Conservation (phyloP, 139 green algal genomes). For the Dunaliella sp. region DNA sequence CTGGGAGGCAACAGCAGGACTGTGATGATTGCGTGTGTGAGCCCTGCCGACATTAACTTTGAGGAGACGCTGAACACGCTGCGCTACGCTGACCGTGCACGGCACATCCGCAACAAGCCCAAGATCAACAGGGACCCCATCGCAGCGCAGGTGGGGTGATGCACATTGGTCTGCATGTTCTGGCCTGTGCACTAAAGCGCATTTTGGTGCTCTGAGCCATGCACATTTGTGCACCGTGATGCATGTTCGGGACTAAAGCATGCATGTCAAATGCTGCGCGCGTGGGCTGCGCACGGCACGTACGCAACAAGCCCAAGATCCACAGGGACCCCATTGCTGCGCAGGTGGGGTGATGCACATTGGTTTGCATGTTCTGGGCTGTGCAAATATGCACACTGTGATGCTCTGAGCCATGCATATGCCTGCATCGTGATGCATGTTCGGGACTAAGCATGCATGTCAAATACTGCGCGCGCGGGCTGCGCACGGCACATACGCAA, state of each 20-base stretch:
- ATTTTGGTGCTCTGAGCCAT: too few relatives aligned
- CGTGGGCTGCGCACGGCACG: slow-evolving; percentile 83
- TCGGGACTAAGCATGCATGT: too few relatives aligned
- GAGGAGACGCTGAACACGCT: slow-evolving; percentile 90
- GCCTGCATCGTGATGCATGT: too few relatives aligned
- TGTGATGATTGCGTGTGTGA: slow-evolving; percentile 93
- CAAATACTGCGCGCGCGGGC: slow-evolving; percentile 83
- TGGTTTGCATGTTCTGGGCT: too few relatives aligned
- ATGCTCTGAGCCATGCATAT: too few relatives aligned
- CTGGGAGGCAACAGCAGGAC: slow-evolving; percentile 93
- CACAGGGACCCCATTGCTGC: slow-evolving; percentile 83
- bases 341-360: slow-evolving; percentile 36
- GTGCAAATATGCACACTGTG: neutral
- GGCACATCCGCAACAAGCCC: slow-evolving; percentile 95
- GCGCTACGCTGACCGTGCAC: slow-evolving; percentile 80
- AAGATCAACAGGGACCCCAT: slow-evolving; percentile 87
- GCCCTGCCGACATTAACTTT: slow-evolving; percentile 82
- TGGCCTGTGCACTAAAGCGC: neutral
- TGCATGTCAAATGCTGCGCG: slow-evolving; percentile 86
- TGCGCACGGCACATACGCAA: slow-evolving; percentile 92
- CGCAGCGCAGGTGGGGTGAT: slow-evolving; percentile 49
- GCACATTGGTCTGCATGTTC: too few relatives aligned
- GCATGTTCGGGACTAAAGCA: too few relatives aligned
- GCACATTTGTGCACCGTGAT: too few relatives aligned
- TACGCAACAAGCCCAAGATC: slow-evolving; percentile 94